A percentile compares a stretch with the other conserved stretches of the same genome.
These are phyloP conservation scores for Symmetrospora coprosmae DNA, from an alignment of 768 basidiomycete genomes.

Conservation along the genomic window DNA sequence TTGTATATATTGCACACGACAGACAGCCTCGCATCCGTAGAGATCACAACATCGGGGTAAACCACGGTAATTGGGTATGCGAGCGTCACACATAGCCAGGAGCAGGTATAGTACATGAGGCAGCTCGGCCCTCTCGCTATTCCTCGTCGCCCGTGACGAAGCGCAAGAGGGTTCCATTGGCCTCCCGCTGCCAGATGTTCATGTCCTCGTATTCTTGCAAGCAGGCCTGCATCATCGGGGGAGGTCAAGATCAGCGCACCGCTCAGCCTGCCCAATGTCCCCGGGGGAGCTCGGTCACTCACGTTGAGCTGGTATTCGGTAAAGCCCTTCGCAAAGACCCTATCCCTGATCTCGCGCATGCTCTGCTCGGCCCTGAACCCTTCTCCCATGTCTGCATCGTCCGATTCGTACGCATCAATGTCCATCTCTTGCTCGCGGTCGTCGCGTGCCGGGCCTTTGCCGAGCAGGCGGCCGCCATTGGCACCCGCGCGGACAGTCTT, in stretches of 20 bases:
- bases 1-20: too few relatives aligned
- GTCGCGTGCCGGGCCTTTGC: constrained; percentile 22
- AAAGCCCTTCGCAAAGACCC: constrained; percentile 72
- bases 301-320: constrained; percentile 68
- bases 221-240: constrained; percentile 23
- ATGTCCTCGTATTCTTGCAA: constrained; percentile 32
- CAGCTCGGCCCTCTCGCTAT: too few relatives aligned
- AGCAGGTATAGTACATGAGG: too few relatives aligned
- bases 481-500: constrained; percentile 32
- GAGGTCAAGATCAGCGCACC: background rate
- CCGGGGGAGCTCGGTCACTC: background rate
- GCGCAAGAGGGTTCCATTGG: constrained; percentile 7
- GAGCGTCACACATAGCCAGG: too few relatives aligned
- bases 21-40: too few relatives aligned
- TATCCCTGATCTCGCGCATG: constrained; percentile 73
- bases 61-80: too few relatives aligned
- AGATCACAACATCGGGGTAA: too few relatives aligned
- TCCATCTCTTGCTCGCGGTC: constrained; percentile 37
- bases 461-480: constrained; percentile 26
- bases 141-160: constrained; percentile 11
- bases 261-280: too few relatives aligned
- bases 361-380: constrained; percentile 53
- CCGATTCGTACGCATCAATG: constrained; percentile 43
- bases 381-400: constrained; percentile 53
- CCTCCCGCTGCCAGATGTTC: constrained; percentile 27